phyloP scores from a whole-genome alignment of 345 rosid genomes.

The Hibiscus mutabilis region DNA sequence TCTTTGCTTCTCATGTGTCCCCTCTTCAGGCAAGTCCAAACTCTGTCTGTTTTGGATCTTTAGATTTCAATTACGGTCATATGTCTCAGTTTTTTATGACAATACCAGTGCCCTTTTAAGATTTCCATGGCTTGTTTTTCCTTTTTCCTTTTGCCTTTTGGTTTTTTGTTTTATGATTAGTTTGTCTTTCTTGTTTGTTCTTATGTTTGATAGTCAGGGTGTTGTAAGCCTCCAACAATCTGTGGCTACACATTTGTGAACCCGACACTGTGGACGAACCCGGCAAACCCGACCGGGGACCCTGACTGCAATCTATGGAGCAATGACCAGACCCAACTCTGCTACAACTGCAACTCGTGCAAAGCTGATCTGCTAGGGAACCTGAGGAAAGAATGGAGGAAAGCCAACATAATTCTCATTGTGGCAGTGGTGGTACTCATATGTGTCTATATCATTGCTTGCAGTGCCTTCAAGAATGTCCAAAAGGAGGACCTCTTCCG shows the following conservation, averaged over 20 bases:
- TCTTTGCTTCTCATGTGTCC: constrained; percentile 48
- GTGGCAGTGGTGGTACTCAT: constrained; percentile 67
- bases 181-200: background rate
- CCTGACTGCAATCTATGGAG: constrained; percentile 78
- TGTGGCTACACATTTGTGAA: constrained; percentile 83
- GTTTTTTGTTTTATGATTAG: background rate
- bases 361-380: constrained; percentile 77
- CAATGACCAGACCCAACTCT: constrained; percentile 76
- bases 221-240: constrained; percentile 80
- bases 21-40: constrained; percentile 63
- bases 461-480: constrained; percentile 81
- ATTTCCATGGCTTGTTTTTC: background rate
- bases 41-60: background rate
- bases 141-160: background rate
- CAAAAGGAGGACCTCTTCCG: constrained; percentile 74
- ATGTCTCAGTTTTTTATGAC: background rate
- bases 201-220: constrained; percentile 54
- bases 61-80: background rate
- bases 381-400: constrained; percentile 82
- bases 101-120: background rate
- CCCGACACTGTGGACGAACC: constrained; percentile 78
- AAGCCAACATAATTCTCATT: constrained; percentile 64
- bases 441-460: constrained; percentile 73
- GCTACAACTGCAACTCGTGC: constrained; percentile 83
- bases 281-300: constrained; percentile 58